Base-by-base conservation (phyloP, 139 green algal species). In the Chlorella vulgaris region DNA sequence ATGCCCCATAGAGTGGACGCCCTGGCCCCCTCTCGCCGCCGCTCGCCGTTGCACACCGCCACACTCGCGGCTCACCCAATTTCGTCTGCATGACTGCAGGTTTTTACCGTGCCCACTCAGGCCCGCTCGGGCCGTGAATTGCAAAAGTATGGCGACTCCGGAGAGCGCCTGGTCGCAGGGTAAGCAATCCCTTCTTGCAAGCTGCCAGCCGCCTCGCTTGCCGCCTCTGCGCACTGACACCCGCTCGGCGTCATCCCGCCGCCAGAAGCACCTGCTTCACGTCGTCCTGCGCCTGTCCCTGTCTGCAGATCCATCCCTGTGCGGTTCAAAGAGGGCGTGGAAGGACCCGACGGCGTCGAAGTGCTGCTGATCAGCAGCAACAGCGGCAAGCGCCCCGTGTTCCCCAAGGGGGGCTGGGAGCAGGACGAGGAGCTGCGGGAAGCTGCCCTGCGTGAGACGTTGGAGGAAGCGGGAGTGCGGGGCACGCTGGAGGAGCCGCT, bases 391-490 rank as follows among this genome's bases (percentile, higher is more conserved):
- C 91, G 90, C 31, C 84, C 91, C 19, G 88, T 97, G 1, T 94
- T 98, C 67, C 94, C 94, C 18, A 98, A 98, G 67, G 38, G 35
- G 40, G 95, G 95, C 4, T 98, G 95, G 95, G 95, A 98, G 79
- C 85, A 87, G 38, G 95, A 98, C 60, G 95, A 98, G 83, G 91
- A 81, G n/a, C 81, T 96, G 58, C 89, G 97, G 65, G 80, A 83
- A 22, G 95, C 95, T 35, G 95, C 95, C 0, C 75, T 80, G 50
- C 81, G 95, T 7, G 95, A 98, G 80, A 97, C 95, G 2, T 83
- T 98, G 58, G 95, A 98, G 81, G 95, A 98, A 83, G 95, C 95
- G 40, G 95, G 95, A 13, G 93, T 98, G 47, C 77, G 90, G 3
- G 95, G 95, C 2, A 58, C 73, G 13, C 80, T 98, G 18, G 92